phyloP scores from a whole-genome alignment of 1,139 yeast species.

The Citeromyces siamensis region DNA sequence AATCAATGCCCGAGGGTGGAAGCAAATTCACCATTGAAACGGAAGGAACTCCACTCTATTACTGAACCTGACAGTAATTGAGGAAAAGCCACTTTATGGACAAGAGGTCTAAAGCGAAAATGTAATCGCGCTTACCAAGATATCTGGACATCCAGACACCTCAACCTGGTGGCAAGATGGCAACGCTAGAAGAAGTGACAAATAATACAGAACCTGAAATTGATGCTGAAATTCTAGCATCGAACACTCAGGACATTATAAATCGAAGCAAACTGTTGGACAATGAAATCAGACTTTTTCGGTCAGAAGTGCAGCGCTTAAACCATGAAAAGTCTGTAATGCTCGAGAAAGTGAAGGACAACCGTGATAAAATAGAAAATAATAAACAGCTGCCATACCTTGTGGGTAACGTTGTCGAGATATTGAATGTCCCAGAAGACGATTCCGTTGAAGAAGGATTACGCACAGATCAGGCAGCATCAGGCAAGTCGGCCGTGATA shows the following conservation, averaged over 20 bases:
- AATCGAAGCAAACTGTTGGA: constrained; percentile 83
- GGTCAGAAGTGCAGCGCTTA: constrained; percentile 82
- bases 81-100: too few species aligned
- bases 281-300: constrained; percentile 92
- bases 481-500: constrained; percentile 97
- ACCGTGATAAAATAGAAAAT: constrained; percentile 91
- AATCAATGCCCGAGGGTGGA: too few species aligned
- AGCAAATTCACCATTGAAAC: too few species aligned
- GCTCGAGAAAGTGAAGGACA: constrained; percentile 91
- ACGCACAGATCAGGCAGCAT: constrained; percentile 84
- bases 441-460: constrained; percentile 92
- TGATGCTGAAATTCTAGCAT: constrained; percentile 70
- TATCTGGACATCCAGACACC: neutral
- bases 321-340: constrained; percentile 88
- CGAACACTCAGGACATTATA: constrained; percentile 73
- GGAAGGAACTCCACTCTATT: too few species aligned
- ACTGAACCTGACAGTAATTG: too few species aligned
- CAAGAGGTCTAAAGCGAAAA: too few species aligned
- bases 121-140: constrained; percentile 11
- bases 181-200: constrained; percentile 61
- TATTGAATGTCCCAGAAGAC: constrained; percentile 78
- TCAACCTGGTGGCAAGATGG: constrained; percentile 26
- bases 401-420: constrained; percentile 96
- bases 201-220: constrained; percentile 33
- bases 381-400: constrained; percentile 92